Evolutionary conservation across 2,329 filamentous ascomycete species (phyloP), one percentile per base, ranked within the genome.

Genomic region (Whalleya microplaca): DNA sequence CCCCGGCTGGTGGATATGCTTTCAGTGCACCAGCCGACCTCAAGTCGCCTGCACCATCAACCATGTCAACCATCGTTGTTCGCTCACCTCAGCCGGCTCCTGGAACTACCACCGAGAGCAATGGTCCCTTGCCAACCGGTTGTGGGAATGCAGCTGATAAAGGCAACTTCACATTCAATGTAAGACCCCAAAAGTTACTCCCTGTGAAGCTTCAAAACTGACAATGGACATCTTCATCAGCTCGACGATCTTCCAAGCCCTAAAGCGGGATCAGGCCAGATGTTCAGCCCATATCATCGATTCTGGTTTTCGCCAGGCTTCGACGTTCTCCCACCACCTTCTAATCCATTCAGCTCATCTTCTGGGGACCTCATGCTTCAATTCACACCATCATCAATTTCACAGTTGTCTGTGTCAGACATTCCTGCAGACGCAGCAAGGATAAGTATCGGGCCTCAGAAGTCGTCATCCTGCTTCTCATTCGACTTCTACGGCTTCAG

Each of bases 251-350:
- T 70, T 21, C 56, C 62, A 29, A 51, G 53, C 21, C 61, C 63
- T 41, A 50, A 55, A 27, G 49, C 51, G 16, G 56, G 49, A 7
- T 50, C 64, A 2, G 53, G 45, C 40, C 48, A 45, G 14, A 58
- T 69, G 53, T 63, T 65, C 44, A 66, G 58, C 42, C 69, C 69
- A 1, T 69, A 71, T 46, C 70, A 71, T 57, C 64, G 65, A 41
- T 69, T 72, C 54, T 69, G 65, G 50, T 72, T 69, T 57, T 64
- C 68, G 1, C 51, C 58, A 23, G 65, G 65, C 16, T 70, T 72
- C 40, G 51, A 60, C 21, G 55, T 66, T 40, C 56, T 65, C 7
- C 56, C 64, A 16, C 55, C 66, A 18, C 56, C 61, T 41, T 50
- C 58, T 2, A 47, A 45, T 32, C 59, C 59, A 21, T 69, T 62